Conservation (phyloP, 2,329 filamentous ascomycete species). For the Botrytis galanthina region DNA sequence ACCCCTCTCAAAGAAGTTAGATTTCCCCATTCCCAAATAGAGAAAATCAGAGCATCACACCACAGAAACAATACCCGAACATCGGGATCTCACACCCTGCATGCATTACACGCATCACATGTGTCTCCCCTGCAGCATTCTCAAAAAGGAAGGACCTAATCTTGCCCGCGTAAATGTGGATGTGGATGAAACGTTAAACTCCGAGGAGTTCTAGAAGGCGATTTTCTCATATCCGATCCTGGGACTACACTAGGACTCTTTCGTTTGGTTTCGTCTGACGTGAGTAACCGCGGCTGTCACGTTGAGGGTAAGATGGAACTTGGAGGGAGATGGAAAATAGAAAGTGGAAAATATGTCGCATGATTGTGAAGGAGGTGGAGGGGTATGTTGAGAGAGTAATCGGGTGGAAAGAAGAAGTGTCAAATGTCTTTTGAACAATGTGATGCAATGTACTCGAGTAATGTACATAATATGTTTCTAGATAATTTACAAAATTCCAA, state of each 20-base stretch:
- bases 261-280: background rate
- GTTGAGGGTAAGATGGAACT: background rate
- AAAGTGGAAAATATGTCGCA: background rate
- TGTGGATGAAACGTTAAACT: background rate
- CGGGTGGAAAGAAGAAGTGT: background rate
- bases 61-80: background rate
- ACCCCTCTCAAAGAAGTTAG: background rate
- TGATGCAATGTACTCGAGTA: background rate
- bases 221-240: background rate
- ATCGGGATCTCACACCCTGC: background rate
- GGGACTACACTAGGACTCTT: background rate
- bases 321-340: background rate
- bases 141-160: background rate
- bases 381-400: accelerated
- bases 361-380: background rate
- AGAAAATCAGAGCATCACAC: background rate
- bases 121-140: background rate
- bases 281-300: background rate
- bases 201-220: background rate
- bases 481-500: background rate
- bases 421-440: background rate
- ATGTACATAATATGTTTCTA: background rate
- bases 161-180: background rate
- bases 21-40: background rate
- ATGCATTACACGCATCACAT: background rate